These are phyloP conservation scores for Schwanniomyces vanrijiae DNA, from an alignment of 805 yeast genomes.

Conservation along the genomic window DNA sequence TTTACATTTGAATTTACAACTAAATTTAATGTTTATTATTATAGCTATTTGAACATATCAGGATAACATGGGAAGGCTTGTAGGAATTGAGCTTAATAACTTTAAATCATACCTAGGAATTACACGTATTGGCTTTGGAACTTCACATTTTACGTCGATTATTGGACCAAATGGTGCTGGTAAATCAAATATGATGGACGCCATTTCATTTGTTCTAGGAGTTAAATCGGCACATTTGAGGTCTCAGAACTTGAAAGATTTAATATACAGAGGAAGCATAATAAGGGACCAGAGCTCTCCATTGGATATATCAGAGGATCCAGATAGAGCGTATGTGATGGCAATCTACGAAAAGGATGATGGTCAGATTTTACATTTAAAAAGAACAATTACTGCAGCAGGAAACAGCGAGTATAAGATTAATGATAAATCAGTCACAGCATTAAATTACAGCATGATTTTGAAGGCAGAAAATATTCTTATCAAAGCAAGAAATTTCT, in stretches of 20 bases:
- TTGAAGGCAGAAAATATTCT: slow-evolving; percentile 78
- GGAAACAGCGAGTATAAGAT: slow-evolving; percentile 72
- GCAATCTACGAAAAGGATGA: slow-evolving; percentile 68
- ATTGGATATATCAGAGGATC: slow-evolving; percentile 31
- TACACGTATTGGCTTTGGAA: slow-evolving; percentile 77
- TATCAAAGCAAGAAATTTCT: slow-evolving; percentile 84
- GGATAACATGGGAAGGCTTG: slow-evolving; percentile 70
- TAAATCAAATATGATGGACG: slow-evolving; percentile 96
- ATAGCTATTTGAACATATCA: background rate
- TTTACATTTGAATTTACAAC: background rate
- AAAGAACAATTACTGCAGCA: slow-evolving; percentile 54
- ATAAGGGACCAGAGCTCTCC: slow-evolving; percentile 12
- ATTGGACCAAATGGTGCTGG: slow-evolving; percentile 99
- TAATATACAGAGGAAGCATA: slow-evolving; percentile 70
- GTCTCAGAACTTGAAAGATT: slow-evolving; percentile 68
- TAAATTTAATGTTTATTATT: background rate
- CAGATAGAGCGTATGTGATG: slow-evolving; percentile 67
- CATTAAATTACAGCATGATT: slow-evolving; percentile 60
- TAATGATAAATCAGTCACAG: slow-evolving; percentile 59
- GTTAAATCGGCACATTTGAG: slow-evolving; percentile 73
- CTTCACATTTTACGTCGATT: slow-evolving; percentile 80
- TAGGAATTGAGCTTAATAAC: slow-evolving; percentile 76
- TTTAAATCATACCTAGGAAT: slow-evolving; percentile 90
- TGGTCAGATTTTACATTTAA: slow-evolving; percentile 60
- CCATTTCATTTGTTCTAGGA: slow-evolving; percentile 92